A percentile compares a stretch with the other conserved stretches of the same genome.
These are phyloP conservation scores for Candida tropicalis DNA, from an alignment of 1,139 yeast genomes.

Conservation along the genomic window DNA sequence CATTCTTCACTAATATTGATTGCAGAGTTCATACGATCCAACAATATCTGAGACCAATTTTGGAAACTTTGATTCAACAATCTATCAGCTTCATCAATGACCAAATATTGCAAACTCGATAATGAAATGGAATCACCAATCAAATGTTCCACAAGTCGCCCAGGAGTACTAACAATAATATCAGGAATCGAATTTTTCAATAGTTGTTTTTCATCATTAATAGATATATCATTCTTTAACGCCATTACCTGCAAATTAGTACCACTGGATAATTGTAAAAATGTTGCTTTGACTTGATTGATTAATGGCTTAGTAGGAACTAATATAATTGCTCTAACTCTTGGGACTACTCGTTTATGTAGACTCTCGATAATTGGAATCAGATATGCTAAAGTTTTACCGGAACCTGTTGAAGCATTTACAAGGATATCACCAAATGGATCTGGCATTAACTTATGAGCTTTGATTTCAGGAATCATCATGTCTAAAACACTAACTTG, in stretches of 20 bases:
- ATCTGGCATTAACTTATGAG: conserved; percentile 57
- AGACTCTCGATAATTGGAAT: conserved; percentile 80
- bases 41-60: conserved; percentile 83
- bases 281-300: conserved; percentile 73
- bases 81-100: conserved; percentile 95
- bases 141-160: conserved; percentile 90
- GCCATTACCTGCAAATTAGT: conserved; percentile 63
- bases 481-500: conserved; percentile 69
- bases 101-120: conserved; percentile 62
- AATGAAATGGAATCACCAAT: conserved; percentile 41
- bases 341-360: conserved; percentile 65
- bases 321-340: conserved; percentile 72
- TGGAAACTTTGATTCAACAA: conserved; percentile 88
- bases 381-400: conserved; percentile 89
- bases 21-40: conserved; percentile 47
- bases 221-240: conserved; percentile 59
- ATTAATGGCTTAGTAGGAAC: conserved; percentile 92
- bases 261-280: conserved; percentile 64
- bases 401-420: conserved; percentile 96
- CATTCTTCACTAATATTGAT: conserved; percentile 30
- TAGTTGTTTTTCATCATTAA: conserved; percentile 64
- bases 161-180: conserved; percentile 85
- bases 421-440: conserved; percentile 75
- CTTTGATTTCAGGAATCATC: conserved; percentile 51
- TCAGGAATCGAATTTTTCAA: conserved; percentile 62